Base-by-base conservation (phyloP, 164 flowering plant genomes). In the Warburgia ugandensis region DNA sequence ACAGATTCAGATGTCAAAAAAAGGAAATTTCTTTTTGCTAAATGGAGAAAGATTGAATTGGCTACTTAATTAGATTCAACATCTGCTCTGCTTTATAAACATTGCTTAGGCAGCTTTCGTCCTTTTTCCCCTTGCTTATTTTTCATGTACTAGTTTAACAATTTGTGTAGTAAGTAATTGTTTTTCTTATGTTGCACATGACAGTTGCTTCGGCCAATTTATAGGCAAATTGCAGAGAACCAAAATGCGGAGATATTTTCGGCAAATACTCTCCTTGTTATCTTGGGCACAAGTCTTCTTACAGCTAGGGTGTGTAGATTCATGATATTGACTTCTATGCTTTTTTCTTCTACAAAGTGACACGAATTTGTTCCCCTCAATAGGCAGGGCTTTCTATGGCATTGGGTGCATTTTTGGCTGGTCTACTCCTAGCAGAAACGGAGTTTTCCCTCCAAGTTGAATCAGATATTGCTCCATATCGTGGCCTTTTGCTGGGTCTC, bases 361-460 rank as follows among this genome's bases (percentile, higher is more conserved):
- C 16, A n/a, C n/a, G n/a, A n/a, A 26, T 50, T 11, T 16, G 22
- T 46, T 58, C 45, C 25, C 17, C 63, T 50, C 43, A 61, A 56
- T 75, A 94, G 99, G 97, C 97, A 72, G 99, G 99, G 61, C 88
- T 94, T 61, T 94, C 99, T 56, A 94, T 94, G 99, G 99, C 99
- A 43, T 48, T 94, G 70, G 99, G 99, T 55, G 99, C 99, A 49
- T 94, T 94, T 75, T 73, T 94, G 74, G 99, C 99, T 72, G 99
- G 99, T 63, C 74, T 94, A 72, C 96, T 94, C 54, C 94, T 94
- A 16, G 99, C 99, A 52, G 99, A 94, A 79, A 94, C 99, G 60
- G 99, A 94, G 64, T 94, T 94, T 62, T 84, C 99, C 8, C 70
- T 94, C 48, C 99, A 94, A 67, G 97, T 94, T 62, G 99, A 94